phyloP scores from a whole-genome alignment of 371 early-diverging fungal genomes.

The Mortierella sp. region DNA sequence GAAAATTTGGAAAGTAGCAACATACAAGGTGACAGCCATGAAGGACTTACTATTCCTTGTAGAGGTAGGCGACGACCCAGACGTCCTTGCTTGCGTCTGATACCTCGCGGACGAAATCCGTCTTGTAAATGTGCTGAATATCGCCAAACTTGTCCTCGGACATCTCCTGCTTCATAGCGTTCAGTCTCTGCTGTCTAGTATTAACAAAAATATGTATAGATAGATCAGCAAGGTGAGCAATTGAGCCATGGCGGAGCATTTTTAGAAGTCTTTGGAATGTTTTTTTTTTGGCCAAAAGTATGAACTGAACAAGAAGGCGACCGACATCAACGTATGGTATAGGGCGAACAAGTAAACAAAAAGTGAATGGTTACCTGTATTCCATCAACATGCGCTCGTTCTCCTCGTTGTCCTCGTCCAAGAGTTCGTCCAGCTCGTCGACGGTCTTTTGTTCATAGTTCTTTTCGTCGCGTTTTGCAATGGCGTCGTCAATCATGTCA shows the following conservation, averaged over 20 bases:
- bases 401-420: constrained; percentile 86
- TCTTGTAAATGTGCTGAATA: constrained; percentile 88
- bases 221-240: constrained; percentile 14
- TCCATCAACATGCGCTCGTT: constrained; percentile 87
- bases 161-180: constrained; percentile 62
- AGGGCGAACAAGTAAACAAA: not conserved
- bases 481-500: constrained; percentile 80
- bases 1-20: not conserved
- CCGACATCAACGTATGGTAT: not conserved
- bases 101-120: constrained; percentile 92
- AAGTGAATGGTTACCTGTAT: constrained; percentile 66
- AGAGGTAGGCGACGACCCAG: constrained; percentile 84
- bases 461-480: constrained; percentile 70
- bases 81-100: constrained; percentile 89
- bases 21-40: not conserved
- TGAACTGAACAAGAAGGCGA: not conserved
- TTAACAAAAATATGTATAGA: not conserved
- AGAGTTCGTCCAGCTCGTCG: constrained; percentile 94
- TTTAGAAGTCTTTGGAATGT: not conserved
- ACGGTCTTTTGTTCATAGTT: constrained; percentile 74
- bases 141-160: constrained; percentile 76
- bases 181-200: constrained; percentile 76
- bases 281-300: not conserved
- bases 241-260: constrained; percentile 10
- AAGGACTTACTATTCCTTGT: constrained; percentile 73